These are phyloP conservation scores for Macrolepiota dolichaula DNA, from an alignment of 768 basidiomycete species.

Conservation along the genomic window DNA sequence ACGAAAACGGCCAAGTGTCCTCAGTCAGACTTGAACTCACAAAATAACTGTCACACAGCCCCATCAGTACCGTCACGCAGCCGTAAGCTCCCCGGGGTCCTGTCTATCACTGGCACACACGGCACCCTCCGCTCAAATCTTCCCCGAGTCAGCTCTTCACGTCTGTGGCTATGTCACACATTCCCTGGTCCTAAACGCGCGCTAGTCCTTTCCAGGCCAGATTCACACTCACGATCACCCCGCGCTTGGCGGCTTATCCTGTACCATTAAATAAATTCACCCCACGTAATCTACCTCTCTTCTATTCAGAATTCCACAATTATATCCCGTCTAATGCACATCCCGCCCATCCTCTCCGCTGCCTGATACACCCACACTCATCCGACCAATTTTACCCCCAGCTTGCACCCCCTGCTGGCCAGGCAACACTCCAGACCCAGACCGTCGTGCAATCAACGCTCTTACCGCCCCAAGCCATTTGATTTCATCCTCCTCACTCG, in stretches of 20 bases:
- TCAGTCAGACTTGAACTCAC: background rate
- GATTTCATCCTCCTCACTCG: conserved; percentile 96
- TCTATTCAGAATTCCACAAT: background rate
- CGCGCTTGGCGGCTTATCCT: conserved; percentile 12
- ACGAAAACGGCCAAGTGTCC: background rate
- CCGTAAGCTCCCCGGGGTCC: conserved; percentile 5
- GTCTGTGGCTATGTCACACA: background rate
- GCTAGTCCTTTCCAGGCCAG: conserved; percentile 11
- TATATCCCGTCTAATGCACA: background rate
- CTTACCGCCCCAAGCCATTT: conserved; percentile 96
- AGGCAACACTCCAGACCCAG: conserved; percentile 46
- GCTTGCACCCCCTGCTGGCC: conserved; percentile 26
- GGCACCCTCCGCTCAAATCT: conserved; percentile 1
- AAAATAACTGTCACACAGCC: background rate
- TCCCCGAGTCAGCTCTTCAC: conserved; percentile 8
- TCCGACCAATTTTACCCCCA: conserved; percentile 45
- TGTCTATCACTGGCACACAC: background rate
- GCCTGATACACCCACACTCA: conserved; percentile 37
- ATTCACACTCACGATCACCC: conserved; percentile 13
- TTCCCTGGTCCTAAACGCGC: conserved; percentile 1
- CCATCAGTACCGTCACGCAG: background rate
- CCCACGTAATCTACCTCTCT: background rate
- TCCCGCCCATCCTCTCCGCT: conserved; percentile 3
- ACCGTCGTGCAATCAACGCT: conserved; percentile 79
- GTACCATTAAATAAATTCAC: background rate